Percentiles rank a stretch among this genome's conserved stretches.
Conservation (phyloP, 352 stramenopile species). For the Pythium biforme region DNA sequence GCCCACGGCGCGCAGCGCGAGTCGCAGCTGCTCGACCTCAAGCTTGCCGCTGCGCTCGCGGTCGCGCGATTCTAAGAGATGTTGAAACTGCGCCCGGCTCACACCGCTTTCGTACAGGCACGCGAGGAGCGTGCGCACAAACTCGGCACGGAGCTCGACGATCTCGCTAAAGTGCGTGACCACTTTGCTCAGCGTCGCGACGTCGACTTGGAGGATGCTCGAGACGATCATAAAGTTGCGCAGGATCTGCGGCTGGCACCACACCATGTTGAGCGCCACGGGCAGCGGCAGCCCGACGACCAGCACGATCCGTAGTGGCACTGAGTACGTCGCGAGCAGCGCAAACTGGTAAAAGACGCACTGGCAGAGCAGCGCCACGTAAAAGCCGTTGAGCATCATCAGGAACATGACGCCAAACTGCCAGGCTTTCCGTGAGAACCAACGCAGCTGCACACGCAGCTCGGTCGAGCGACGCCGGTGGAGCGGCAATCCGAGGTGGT, state of each 20-base stretch:
- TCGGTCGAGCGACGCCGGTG: slow-evolving; percentile 27
- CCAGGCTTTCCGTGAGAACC: slow-evolving; percentile 65
- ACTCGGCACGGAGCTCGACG: slow-evolving; percentile 51
- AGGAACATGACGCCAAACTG: slow-evolving; percentile 60
- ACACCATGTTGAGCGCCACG: slow-evolving; percentile 54
- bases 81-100: slow-evolving; percentile 37
- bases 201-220: slow-evolving; percentile 57
- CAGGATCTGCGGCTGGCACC: slow-evolving; percentile 59
- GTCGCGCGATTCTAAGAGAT: slow-evolving; percentile 31
- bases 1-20: slow-evolving; percentile 36
- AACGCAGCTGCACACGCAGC: slow-evolving; percentile 26
- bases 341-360: slow-evolving; percentile 55
- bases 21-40: slow-evolving; percentile 43
- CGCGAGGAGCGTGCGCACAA: slow-evolving; percentile 33
- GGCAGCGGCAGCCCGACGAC: slow-evolving; percentile 36
- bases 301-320: slow-evolving; percentile 23
- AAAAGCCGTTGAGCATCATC: slow-evolving; percentile 75
- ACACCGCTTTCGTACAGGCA: slow-evolving; percentile 27
- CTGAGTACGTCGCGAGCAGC: not conserved
- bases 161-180: slow-evolving; percentile 63
- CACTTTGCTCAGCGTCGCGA: slow-evolving; percentile 47
- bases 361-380: slow-evolving; percentile 56
- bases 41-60: slow-evolving; percentile 30
- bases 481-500: too few species aligned
- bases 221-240: slow-evolving; percentile 61